phyloP scores from a whole-genome alignment of 768 basidiomycete genomes.

The Trametes cubensis region DNA sequence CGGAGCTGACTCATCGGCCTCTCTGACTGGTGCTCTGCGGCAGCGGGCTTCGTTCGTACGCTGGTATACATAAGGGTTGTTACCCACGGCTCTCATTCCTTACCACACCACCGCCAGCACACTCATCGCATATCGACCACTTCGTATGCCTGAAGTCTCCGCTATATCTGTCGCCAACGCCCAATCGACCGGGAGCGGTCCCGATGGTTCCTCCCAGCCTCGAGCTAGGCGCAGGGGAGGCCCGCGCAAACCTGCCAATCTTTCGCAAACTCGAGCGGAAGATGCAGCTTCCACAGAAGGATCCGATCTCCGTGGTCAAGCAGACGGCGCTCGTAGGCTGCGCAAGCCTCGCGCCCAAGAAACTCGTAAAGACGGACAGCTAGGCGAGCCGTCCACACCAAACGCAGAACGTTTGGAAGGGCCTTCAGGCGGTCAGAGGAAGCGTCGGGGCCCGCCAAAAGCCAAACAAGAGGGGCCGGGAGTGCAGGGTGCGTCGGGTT shows the following conservation, averaged over 20 bases:
- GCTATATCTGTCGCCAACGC: neutral
- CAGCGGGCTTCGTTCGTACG: neutral
- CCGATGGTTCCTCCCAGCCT: neutral
- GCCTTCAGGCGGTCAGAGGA: neutral
- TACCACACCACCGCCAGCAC: neutral
- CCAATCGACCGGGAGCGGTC: neutral
- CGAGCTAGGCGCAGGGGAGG: constrained; percentile 4
- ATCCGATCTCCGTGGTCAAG: neutral
- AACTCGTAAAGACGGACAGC: neutral
- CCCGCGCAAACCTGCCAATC: neutral
- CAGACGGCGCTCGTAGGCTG: constrained; percentile 21
- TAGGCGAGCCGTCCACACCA: constrained; percentile 13
- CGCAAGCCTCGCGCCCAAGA: constrained; percentile 20
- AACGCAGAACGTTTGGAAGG: neutral
- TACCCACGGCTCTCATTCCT: neutral
- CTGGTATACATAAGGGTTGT: neutral
- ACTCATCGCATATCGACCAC: neutral
- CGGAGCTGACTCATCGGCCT: neutral
- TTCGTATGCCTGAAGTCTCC: constrained; percentile 9
- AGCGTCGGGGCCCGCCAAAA: neutral
- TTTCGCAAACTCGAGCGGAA: constrained; percentile 1
- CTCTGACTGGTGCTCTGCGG: neutral
- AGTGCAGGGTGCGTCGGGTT: neutral
- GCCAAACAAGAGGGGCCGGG: neutral
- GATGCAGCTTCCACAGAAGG: neutral